Evolutionary conservation across 495 filamentous ascomycete species (phyloP).

Genomic region (Xylaria acuta): DNA sequence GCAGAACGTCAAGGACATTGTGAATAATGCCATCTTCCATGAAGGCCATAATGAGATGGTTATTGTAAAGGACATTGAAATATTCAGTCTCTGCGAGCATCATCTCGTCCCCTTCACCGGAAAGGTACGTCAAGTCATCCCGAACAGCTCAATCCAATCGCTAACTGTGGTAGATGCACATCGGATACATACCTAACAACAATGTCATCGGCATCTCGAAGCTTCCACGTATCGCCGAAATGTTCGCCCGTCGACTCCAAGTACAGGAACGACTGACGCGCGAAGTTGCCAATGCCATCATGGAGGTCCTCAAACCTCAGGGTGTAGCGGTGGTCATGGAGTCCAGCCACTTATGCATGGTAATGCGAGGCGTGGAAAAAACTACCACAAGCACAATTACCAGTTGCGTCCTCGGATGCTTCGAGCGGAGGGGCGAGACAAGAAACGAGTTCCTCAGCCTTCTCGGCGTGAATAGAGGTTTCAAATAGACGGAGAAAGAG

Average conservation of each 20-base stretch:
- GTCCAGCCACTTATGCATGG: conserved; percentile 97
- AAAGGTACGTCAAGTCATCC: conserved; percentile 64
- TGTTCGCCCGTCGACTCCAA: conserved; percentile 93
- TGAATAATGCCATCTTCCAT: conserved; percentile 95
- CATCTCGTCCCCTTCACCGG: conserved; percentile 96
- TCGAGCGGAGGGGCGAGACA: conserved; percentile 90
- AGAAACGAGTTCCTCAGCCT: conserved; percentile 92
- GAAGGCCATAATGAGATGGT: conserved; percentile 97
- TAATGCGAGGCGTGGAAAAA: conserved; percentile 94
- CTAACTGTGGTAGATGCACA: conserved; percentile 76
- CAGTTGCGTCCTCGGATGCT: conserved; percentile 94
- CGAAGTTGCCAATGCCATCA: conserved; percentile 92
- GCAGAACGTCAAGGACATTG: conserved; percentile 90
- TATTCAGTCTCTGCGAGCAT: conserved; percentile 95
- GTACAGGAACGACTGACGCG: conserved; percentile 96
- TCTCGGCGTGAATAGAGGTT: conserved; percentile 66
- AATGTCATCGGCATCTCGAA: conserved; percentile 95
- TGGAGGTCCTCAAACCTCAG: conserved; percentile 90
- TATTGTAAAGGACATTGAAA: conserved; percentile 96
- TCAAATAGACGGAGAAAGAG: background rate
- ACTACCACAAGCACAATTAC: conserved; percentile 85
- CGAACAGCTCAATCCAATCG: background rate
- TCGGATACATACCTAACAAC: conserved; percentile 90
- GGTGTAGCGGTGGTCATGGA: conserved; percentile 98
- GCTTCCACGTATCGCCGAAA: conserved; percentile 91